Evolutionary conservation across 257 asterid species (phyloP).

Genomic region (Nicotiana tomentosiformis): DNA sequence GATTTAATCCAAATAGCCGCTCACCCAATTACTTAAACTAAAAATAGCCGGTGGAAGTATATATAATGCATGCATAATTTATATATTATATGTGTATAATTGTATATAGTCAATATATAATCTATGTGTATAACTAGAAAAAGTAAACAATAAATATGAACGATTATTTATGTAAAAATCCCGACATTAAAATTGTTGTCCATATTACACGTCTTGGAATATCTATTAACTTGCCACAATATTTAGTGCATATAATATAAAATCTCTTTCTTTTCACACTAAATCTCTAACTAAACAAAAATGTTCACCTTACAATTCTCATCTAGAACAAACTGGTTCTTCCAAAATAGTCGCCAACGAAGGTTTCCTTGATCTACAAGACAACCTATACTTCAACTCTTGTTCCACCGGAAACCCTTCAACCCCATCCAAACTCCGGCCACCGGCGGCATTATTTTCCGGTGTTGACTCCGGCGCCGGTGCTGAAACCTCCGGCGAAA

Average conservation of each 20-base stretch:
- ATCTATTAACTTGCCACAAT: background rate
- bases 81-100: too few relatives aligned
- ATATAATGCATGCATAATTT: too few relatives aligned
- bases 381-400: conserved; percentile 5
- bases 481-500: conserved; percentile 7
- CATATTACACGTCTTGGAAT: background rate
- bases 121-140: too few relatives aligned
- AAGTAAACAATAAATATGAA: too few relatives aligned
- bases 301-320: background rate
- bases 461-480: background rate
- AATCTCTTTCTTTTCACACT: background rate
- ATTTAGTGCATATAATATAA: background rate
- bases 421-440: background rate
- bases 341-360: conserved; percentile 30
- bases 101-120: too few relatives aligned
- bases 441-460: background rate
- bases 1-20: too few relatives aligned
- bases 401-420: conserved; percentile 19
- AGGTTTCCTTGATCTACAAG: conserved; percentile 35
- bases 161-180: too few relatives aligned
- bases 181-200: background rate
- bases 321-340: conserved; percentile 26
- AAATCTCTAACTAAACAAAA: background rate
- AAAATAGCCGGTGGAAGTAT: too few relatives aligned
- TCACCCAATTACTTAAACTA: too few relatives aligned